These are phyloP conservation scores for Saccharomycopsis fermentans DNA, from an alignment of 805 yeast species.

Conservation along the genomic window DNA sequence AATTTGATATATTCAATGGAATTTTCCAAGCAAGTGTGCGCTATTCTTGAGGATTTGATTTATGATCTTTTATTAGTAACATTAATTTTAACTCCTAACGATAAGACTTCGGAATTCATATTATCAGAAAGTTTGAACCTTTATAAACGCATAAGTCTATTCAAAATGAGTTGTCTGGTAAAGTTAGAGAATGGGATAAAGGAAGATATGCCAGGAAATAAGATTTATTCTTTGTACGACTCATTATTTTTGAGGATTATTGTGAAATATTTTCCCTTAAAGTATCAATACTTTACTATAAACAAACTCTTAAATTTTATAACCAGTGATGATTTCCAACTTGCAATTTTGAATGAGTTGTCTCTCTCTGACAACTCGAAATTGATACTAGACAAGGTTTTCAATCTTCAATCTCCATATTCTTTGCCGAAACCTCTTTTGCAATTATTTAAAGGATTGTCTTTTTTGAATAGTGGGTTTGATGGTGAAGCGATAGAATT, in stretches of 20 bases:
- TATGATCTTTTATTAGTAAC: conserved; percentile 28
- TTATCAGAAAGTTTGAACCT: conserved; percentile 19
- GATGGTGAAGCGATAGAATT: conserved; percentile 25
- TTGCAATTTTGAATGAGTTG: conserved; percentile 6
- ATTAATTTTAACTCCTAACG: conserved; percentile 30
- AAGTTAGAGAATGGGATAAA: conserved; percentile 6
- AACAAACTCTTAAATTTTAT: conserved; percentile 18
- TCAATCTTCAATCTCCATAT: conserved; percentile 2
- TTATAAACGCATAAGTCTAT: conserved; percentile 20
- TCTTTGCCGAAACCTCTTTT: conserved; percentile 16
- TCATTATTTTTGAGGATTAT: conserved; percentile 17
- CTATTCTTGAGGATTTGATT: conserved; percentile 25
- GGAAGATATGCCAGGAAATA: neutral
- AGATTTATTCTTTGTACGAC: conserved; percentile 1
- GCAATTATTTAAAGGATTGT: conserved; percentile 20
- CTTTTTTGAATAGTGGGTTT: conserved; percentile 22
- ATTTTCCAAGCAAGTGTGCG: conserved; percentile 24
- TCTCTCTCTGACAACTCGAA: conserved; percentile 2
- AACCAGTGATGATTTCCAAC: conserved; percentile 18
- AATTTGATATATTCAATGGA: conserved; percentile 18
- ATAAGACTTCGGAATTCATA: conserved; percentile 19
- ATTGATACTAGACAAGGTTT: conserved; percentile 3
- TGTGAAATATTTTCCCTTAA: neutral
- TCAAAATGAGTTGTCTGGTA: conserved; percentile 17
- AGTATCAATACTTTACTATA: neutral